Percentiles rank a stretch among this genome's conserved stretches.
phyloP scores from a whole-genome alignment of 2,329 filamentous ascomycete genomes.

The Ambrosiella xylebori region DNA sequence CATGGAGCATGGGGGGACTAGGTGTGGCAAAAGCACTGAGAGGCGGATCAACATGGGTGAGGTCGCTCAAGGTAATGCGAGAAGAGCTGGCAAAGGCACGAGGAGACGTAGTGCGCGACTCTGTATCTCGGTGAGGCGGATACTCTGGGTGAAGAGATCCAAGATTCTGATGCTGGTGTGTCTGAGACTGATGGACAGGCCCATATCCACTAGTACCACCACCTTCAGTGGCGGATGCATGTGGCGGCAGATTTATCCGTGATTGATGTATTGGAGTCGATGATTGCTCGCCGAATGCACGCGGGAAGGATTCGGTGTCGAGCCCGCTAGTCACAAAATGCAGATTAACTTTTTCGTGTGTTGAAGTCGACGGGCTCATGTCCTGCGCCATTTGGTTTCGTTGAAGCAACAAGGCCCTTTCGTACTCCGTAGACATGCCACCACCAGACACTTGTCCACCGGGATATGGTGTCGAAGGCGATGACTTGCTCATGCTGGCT shows the following conservation, averaged over 20 bases:
- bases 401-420: neutral
- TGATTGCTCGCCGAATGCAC: neutral
- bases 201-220: too few species aligned
- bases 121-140: neutral
- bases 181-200: neutral
- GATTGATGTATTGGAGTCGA: neutral
- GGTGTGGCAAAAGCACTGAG: constrained; percentile 8
- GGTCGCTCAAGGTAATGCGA: constrained; percentile 3
- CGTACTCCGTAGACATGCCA: neutral
- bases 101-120: neutral
- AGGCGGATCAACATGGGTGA: constrained; percentile 1
- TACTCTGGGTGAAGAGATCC: neutral
- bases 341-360: constrained; percentile 1
- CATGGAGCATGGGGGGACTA: constrained; percentile 8
- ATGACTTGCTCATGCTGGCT: neutral
- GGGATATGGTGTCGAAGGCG: neutral
- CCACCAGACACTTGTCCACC: neutral
- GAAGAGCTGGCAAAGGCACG: constrained; percentile 2
- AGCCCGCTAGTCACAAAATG: neutral
- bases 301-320: neutral
- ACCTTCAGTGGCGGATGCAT: too few species aligned
- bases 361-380: neutral
- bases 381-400: constrained; percentile 1
- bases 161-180: constrained; percentile 1
- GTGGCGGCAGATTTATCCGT: neutral